These are phyloP conservation scores for Agaricus subrufescens DNA, from an alignment of 768 basidiomycete species.

Conservation along the genomic window DNA sequence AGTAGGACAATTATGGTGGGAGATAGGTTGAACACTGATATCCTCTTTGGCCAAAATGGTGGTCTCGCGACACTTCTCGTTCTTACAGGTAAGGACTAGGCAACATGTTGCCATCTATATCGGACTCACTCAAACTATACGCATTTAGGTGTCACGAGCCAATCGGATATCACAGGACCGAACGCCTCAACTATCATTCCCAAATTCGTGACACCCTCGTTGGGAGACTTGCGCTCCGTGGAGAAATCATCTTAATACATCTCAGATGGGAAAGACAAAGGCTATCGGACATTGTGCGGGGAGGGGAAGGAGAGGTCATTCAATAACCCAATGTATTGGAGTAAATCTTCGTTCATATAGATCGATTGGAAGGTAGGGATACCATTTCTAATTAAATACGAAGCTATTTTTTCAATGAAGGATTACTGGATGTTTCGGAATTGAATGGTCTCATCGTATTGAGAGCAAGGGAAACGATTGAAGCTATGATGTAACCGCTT, in stretches of 20 bases:
- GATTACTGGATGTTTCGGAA: conserved; percentile 25
- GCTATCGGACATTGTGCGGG: neutral
- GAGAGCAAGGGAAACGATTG: conserved; percentile 47
- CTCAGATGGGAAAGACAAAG: neutral
- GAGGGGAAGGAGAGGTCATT: conserved; percentile 1
- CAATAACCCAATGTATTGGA: neutral
- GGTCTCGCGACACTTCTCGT: conserved; percentile 76
- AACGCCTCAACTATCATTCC: conserved; percentile 71
- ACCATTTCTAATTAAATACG: conserved; percentile 1
- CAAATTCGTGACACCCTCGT: conserved; percentile 71
- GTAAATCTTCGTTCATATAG: neutral
- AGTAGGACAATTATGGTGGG: conserved; percentile 90
- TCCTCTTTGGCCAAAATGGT: conserved; percentile 85
- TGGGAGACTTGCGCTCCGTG: conserved; percentile 70
- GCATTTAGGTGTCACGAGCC: conserved; percentile 66
- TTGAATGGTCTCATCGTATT: conserved; percentile 33
- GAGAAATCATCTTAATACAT: conserved; percentile 16
- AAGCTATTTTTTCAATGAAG: too few relatives aligned
- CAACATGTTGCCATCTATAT: neutral
- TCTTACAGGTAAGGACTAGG: conserved; percentile 38
- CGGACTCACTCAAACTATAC: neutral
- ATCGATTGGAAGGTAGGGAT: neutral
- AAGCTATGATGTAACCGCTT: conserved; percentile 59
- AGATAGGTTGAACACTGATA: conserved; percentile 94
- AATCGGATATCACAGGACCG: conserved; percentile 68